Conservation (phyloP, 2,329 filamentous ascomycete species). For the Raffaelea arxii region DNA sequence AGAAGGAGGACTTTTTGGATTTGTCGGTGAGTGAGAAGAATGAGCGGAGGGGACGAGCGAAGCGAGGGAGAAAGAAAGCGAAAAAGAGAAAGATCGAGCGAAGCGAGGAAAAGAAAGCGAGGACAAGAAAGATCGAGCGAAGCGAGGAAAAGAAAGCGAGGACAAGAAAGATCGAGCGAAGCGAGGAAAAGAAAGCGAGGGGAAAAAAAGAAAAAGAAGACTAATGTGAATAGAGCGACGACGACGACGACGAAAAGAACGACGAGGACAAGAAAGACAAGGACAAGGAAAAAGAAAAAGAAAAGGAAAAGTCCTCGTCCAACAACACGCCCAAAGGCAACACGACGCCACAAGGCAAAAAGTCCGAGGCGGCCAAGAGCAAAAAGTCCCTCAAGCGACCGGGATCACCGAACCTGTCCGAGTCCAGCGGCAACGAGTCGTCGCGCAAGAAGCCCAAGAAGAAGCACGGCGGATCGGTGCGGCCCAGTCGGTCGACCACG, state of each 20-base stretch:
- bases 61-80: neutral
- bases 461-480: constrained; percentile 47
- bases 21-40: constrained; percentile 27
- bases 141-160: constrained; percentile 27
- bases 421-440: constrained; percentile 87
- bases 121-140: neutral
- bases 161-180: constrained; percentile 8
- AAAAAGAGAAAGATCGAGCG: neutral
- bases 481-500: constrained; percentile 44
- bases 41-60: constrained; percentile 1
- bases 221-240: constrained; percentile 9
- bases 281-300: constrained; percentile 49
- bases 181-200: constrained; percentile 14
- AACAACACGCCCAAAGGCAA: constrained; percentile 60
- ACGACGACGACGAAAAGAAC: constrained; percentile 25
- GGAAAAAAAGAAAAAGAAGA: constrained; percentile 43
- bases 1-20: constrained; percentile 21
- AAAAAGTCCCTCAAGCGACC: constrained; percentile 65
- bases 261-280: constrained; percentile 39
- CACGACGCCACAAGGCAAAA: constrained; percentile 42
- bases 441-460: constrained; percentile 69
- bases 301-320: constrained; percentile 35
- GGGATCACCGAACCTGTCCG: constrained; percentile 78
- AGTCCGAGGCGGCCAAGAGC: constrained; percentile 40
- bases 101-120: neutral